Percentiles rank a stretch among this genome's conserved stretches.
Evolutionary conservation across 495 filamentous ascomycete genomes (phyloP).

Genomic region (Xylaria palmicola): DNA sequence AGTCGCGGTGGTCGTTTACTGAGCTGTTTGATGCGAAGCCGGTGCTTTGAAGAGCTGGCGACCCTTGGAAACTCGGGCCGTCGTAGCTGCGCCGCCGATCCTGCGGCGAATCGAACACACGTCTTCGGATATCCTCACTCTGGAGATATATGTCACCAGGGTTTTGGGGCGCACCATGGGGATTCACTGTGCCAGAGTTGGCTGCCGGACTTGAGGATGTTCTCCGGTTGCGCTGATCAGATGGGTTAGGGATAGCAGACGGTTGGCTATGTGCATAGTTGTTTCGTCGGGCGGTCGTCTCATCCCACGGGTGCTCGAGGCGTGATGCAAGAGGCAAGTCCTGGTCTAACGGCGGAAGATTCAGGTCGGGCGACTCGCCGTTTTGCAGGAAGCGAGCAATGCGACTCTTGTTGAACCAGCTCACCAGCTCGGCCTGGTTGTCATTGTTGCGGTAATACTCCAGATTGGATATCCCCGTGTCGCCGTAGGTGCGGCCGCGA

Average conservation of each 20-base stretch:
- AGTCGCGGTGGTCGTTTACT: slow-evolving; percentile 15
- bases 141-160: slow-evolving; percentile 32
- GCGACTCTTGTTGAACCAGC: slow-evolving; percentile 29
- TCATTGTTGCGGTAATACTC: slow-evolving; percentile 35
- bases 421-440: slow-evolving; percentile 32
- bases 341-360: slow-evolving; percentile 25
- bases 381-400: slow-evolving; percentile 29
- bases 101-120: slow-evolving; percentile 18
- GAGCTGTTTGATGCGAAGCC: slow-evolving; percentile 25
- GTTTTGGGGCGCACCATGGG: slow-evolving; percentile 32
- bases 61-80: slow-evolving; percentile 10
- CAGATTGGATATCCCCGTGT: slow-evolving; percentile 27
- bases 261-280: slow-evolving; percentile 5
- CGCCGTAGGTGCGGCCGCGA: slow-evolving; percentile 25
- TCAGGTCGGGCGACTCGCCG: slow-evolving; percentile 29
- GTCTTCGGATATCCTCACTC: slow-evolving; percentile 31
- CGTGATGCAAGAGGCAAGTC: slow-evolving; percentile 18
- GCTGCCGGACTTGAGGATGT: slow-evolving; percentile 1
- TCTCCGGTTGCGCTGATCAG: not conserved
- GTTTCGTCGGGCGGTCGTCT: slow-evolving; percentile 19
- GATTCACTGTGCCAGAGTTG: slow-evolving; percentile 18
- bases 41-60: slow-evolving; percentile 16
- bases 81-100: slow-evolving; percentile 18
- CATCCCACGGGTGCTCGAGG: slow-evolving; percentile 21
- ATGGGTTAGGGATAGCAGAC: not conserved